Conservation (phyloP, 352 stramenopile genomes). For the Pythium dissimile region DNA sequence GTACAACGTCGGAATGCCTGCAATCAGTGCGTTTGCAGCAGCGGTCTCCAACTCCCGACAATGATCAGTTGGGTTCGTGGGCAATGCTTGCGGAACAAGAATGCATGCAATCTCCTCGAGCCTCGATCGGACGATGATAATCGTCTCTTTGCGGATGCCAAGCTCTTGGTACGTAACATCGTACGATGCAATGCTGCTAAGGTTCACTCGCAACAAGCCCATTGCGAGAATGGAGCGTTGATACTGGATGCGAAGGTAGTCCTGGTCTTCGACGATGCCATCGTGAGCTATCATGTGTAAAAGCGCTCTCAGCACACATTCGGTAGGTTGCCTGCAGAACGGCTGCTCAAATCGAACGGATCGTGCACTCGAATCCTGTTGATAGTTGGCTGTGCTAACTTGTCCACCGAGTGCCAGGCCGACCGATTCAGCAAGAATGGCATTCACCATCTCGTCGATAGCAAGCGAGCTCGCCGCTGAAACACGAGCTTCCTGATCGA, state of each 20-base stretch:
- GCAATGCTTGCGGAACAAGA: neutral
- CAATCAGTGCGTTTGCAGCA: slow-evolving; percentile 61
- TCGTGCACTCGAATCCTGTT: neutral
- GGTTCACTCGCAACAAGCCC: slow-evolving; percentile 60
- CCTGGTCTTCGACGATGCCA: neutral
- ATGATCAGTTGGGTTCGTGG: neutral
- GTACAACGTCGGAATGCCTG: slow-evolving; percentile 65
- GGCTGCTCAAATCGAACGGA: slow-evolving; percentile 64
- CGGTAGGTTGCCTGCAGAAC: slow-evolving; percentile 66
- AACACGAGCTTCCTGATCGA: no score
- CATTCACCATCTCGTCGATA: slow-evolving; percentile 17
- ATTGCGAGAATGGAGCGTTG: slow-evolving; percentile 17
- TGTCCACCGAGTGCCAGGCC: slow-evolving; percentile 17
- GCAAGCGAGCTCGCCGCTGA: no score
- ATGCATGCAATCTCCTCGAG: slow-evolving; percentile 46
- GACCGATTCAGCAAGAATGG: slow-evolving; percentile 21
- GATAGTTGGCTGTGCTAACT: neutral
- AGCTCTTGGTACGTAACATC: slow-evolving; percentile 44
- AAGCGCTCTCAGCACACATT: slow-evolving; percentile 46
- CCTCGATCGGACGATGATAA: slow-evolving; percentile 35
- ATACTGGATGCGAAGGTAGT: neutral
- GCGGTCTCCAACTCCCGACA: slow-evolving; percentile 37
- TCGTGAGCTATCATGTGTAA: slow-evolving; percentile 37
- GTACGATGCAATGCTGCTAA: slow-evolving; percentile 56
- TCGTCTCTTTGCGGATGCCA: slow-evolving; percentile 28